Conservation (phyloP, 140 eudicot species). For the Senecio squalidus region DNA sequence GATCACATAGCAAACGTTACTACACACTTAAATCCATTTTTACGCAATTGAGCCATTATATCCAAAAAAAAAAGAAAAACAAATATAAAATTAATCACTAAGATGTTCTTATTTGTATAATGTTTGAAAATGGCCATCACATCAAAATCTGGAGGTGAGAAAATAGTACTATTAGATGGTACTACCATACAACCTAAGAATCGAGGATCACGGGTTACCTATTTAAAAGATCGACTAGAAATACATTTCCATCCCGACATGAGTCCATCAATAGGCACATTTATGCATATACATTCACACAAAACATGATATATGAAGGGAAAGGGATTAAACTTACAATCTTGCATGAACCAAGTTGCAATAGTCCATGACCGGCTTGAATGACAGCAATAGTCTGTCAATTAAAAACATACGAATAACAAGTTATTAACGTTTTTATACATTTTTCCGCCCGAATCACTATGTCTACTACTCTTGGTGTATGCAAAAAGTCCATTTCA, state of each 20-base stretch:
- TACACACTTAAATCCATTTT: neutral
- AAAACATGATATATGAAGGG: neutral
- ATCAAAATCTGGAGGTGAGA: neutral
- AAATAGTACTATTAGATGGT: neutral
- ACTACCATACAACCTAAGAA: neutral
- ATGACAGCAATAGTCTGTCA: constrained; percentile 90
- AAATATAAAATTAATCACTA: neutral
- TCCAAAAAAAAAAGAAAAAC: neutral
- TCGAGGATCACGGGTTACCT: neutral
- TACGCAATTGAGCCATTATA: neutral
- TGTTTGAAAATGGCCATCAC: neutral
- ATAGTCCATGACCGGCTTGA: constrained; percentile 99
- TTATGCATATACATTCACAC: neutral
- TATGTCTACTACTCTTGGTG: neutral
- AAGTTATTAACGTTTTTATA: neutral
- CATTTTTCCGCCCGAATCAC: too few species aligned
- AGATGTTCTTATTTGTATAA: neutral
- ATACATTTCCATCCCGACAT: too few species aligned
- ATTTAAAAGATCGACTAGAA: too few species aligned
- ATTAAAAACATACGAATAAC: neutral
- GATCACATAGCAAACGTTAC: constrained; percentile 5
- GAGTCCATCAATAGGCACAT: too few species aligned
- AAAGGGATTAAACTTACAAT: constrained; percentile 60
- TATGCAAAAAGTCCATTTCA: neutral
- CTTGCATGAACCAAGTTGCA: constrained; percentile 98